Base-by-base conservation (phyloP, 495 filamentous ascomycete species). In the Xylaria palmicola region DNA sequence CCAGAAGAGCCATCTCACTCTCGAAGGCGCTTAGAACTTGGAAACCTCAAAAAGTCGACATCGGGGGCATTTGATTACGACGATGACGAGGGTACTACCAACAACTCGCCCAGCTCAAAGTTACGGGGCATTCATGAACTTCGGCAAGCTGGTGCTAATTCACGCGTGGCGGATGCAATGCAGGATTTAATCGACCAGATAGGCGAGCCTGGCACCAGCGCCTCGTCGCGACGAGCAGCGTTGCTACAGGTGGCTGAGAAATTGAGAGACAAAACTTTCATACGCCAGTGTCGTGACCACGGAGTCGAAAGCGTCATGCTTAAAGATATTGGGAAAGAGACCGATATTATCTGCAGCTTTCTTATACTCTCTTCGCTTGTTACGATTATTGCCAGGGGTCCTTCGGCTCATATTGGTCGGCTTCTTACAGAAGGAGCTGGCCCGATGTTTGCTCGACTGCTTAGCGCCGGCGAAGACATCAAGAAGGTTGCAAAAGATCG, bases 101-200 rank as follows among this genome's bases (percentile, higher is more conserved):
- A 79, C 13, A 76, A 83, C 51, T 87, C 97, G 59, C 85, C 88
- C 49, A 94, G 87, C 62, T 72, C 69, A 27, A 72, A 72, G 50
- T 65, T 72, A 4, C 64, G 65, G 30, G 55, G 69, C 57, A 89
- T 97, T 34, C 92, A 98, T 68, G 94, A 98, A 71, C 79, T 98
- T 43, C 83, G 92, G 62, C 89, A 91, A 63, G 87, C 91, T 39
- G 94, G 94, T 7, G 86, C 87, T 22, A 95, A 93, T 70, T 87
- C 86, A 49, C 88, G 92, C 19, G 92, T 95, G 58, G 75, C 87
- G 6, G 86, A 91, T 64, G 89, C 92, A 49, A 81, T 95, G 52
- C 90, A 93, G 65, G 86, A 90, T 50, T 79, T 96, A 9, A 80
- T 96, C 59, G 91, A 95, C 58, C 90, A 95, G 60, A 88, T 98